Base-by-base conservation (phyloP, 768 basidiomycete genomes). In the Mycena amicta region DNA sequence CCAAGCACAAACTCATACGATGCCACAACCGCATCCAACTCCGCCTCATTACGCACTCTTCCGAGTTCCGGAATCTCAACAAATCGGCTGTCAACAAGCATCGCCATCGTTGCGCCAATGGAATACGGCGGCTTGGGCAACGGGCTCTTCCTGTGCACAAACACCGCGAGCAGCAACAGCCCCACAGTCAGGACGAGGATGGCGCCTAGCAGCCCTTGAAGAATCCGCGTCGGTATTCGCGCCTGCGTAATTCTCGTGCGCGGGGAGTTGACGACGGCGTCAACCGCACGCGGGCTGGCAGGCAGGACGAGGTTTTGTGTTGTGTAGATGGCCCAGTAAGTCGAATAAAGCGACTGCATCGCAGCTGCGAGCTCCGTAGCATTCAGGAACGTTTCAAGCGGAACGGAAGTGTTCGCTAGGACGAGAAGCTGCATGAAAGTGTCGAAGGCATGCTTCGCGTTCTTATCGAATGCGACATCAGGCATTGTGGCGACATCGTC, bases 121-220 rank as follows among this genome's bases (percentile, higher is more conserved):
- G 58, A 51, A 37, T 27, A 59, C 0, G 57, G 57, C 8, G 52
- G 52, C n/a, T 59, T 53, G 12, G 57, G 33, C 26, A 59, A 51
- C 4, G 45, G 50, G 18, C 16, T 28, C 11, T 43, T 43, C n/a
- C n/a, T n/a, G n/a, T n/a, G 46, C 57, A 18, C 12, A 23, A n/a
- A n/a, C n/a, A n/a, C n/a, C n/a, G n/a, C n/a, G n/a, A n/a, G 22
- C 56, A n/a, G 31, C 37, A 5, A 8, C 47, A 33, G 3, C 46
- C 23, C 20, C 46, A 39, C 4, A 30, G 16, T 18, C 50, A 37
- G 33, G 8, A 40, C 52, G 11, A 59, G 29, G 2, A 59, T 41
- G 16, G 27, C 40, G 26, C 11, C 52, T 4, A 59, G 33, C 6
- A 59, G n/a, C 25, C 40, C 52, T 26, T 53, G 43, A 2, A 59